Conservation (phyloP, 495 filamentous ascomycete genomes). For the Talaromyces thailandensis region DNA sequence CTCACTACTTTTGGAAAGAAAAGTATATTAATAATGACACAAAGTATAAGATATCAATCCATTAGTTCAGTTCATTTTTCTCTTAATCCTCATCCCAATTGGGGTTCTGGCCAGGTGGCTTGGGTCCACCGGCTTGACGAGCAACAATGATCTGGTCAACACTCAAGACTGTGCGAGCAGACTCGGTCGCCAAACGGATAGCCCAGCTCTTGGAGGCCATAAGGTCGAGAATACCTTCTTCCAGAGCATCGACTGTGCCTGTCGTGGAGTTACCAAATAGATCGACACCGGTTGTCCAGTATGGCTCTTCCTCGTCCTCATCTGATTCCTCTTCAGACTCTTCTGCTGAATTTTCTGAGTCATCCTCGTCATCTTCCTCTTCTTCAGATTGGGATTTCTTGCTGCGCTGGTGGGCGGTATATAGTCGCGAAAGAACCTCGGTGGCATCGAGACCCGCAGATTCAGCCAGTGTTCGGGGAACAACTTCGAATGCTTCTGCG, state of each 20-base stretch:
- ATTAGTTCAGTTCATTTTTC: not conserved
- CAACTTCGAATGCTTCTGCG: constrained; percentile 94
- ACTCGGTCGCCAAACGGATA: constrained; percentile 91
- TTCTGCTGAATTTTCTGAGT: constrained; percentile 18
- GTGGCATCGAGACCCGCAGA: constrained; percentile 93
- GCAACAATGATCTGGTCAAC: constrained; percentile 99
- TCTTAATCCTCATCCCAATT: constrained; percentile 96
- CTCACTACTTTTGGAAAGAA: not conserved
- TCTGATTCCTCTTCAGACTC: constrained; percentile 21
- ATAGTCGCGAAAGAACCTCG: constrained; percentile 82
- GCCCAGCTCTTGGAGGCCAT: constrained; percentile 89
- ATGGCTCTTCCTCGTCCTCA: constrained; percentile 46
- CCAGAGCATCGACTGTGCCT: constrained; percentile 78
- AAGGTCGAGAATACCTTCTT: constrained; percentile 88
- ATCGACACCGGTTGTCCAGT: constrained; percentile 88
- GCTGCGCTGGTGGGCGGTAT: constrained; percentile 76
- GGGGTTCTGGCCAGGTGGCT: constrained; percentile 87
- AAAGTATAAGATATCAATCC: not conserved
- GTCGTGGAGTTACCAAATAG: constrained; percentile 75
- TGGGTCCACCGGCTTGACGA: constrained; percentile 92
- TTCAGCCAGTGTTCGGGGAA: constrained; percentile 88
- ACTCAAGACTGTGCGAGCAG: constrained; percentile 85
- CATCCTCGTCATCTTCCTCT: not conserved
- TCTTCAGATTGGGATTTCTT: constrained; percentile 5
- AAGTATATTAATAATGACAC: constrained; percentile 1